A percentile compares a stretch with the other conserved stretches of the same genome.
These are phyloP conservation scores for Aphanomyces astaci DNA, from an alignment of 352 stramenopile species.

Conservation along the genomic window DNA sequence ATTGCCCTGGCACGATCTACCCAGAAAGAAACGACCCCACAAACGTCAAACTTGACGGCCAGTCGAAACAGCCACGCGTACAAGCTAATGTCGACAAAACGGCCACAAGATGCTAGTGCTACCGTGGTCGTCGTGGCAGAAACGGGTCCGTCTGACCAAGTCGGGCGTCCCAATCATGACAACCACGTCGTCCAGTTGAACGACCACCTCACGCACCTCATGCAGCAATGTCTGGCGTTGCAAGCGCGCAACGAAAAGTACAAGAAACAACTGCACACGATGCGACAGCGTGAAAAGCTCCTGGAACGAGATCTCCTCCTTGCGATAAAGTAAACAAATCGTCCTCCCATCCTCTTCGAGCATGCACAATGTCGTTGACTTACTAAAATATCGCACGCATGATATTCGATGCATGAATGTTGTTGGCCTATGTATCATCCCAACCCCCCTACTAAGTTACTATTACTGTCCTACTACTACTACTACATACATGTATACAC, in stretches of 20 bases:
- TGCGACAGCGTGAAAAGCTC: conserved; percentile 7
- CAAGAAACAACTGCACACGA: conserved; percentile 3
- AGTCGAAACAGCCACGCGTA: neutral
- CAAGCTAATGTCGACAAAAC: neutral
- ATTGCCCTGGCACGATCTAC: too few relatives aligned
- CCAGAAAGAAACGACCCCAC: too few relatives aligned
- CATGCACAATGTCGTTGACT: too few relatives aligned
- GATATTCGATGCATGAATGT: too few relatives aligned
- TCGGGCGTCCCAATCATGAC: conserved; percentile 22
- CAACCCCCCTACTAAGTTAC: too few relatives aligned
- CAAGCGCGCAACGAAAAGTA: conserved; percentile 70
- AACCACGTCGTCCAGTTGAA: conserved; percentile 78
- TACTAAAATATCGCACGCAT: too few relatives aligned
- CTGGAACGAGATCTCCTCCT: conserved; percentile 18
- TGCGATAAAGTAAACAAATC: neutral
- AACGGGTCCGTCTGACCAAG: neutral
- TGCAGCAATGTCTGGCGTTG: conserved; percentile 65
- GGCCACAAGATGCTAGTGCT: too few relatives aligned
- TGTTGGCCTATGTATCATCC: too few relatives aligned
- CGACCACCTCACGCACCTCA: conserved; percentile 77
- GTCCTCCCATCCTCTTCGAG: neutral
- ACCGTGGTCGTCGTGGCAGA: too few relatives aligned
- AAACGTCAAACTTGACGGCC: neutral
- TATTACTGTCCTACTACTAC: too few relatives aligned
- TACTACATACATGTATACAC: too few relatives aligned